Conservation (phyloP, 2,329 filamentous ascomycete species). For the Thelonectria rubi region DNA sequence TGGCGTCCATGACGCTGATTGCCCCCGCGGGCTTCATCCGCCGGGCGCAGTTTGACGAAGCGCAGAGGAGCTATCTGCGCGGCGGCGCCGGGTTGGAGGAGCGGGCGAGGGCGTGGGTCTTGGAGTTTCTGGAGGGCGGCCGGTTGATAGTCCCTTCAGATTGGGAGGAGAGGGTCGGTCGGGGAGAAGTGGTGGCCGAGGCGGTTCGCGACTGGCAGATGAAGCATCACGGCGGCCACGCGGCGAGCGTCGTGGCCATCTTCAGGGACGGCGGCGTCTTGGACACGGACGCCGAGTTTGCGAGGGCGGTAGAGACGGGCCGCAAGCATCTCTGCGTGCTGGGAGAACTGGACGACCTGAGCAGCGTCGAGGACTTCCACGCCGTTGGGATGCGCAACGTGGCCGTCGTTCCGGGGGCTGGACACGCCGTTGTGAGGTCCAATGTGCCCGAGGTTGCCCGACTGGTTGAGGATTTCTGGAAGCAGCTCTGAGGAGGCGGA, state of each 20-base stretch:
- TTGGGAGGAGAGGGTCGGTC: constrained; percentile 54
- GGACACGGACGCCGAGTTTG: constrained; percentile 44
- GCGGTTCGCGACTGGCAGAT: constrained; percentile 60
- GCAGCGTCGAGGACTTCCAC: constrained; percentile 24
- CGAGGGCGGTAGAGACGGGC: constrained; percentile 22
- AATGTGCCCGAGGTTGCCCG: constrained; percentile 33
- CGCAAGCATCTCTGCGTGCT: constrained; percentile 32
- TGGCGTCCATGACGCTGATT: constrained; percentile 51
- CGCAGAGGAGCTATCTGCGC: constrained; percentile 37
- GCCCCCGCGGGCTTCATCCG: constrained; percentile 57
- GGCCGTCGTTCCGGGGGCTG: constrained; percentile 32
- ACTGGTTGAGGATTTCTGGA: constrained; percentile 34
- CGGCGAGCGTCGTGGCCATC: constrained; percentile 55
- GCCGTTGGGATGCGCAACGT: constrained; percentile 34
- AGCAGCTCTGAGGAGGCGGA: background rate
- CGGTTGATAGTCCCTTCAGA: constrained; percentile 51
- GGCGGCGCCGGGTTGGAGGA: constrained; percentile 42
- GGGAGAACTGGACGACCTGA: constrained; percentile 40
- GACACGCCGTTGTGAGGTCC: constrained; percentile 40
- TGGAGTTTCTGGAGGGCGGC: constrained; percentile 55
- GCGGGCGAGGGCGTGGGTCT: constrained; percentile 47
- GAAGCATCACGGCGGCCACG: constrained; percentile 55
- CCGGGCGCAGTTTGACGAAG: constrained; percentile 36
- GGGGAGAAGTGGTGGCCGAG: constrained; percentile 56
- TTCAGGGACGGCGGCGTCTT: constrained; percentile 56